Conservation (phyloP, 1,284 basidiomycete genomes). For the Marasmius fiardii region DNA sequence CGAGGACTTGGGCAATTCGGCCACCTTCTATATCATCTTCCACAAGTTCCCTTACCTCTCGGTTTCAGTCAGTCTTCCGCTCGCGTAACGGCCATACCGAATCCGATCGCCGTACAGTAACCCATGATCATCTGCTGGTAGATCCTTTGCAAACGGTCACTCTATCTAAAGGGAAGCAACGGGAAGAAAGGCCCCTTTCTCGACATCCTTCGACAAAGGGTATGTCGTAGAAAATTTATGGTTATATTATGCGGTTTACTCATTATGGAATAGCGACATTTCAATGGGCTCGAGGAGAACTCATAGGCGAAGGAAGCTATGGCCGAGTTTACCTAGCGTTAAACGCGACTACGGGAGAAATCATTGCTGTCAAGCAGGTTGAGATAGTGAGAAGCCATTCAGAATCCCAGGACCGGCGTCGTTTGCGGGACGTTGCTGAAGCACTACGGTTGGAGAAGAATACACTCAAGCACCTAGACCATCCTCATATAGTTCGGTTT, state of each 20-base stretch:
- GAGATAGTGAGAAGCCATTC: slow-evolving; percentile 51
- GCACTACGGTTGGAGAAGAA: slow-evolving; percentile 66
- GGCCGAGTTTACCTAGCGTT: slow-evolving; percentile 74
- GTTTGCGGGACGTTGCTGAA: slow-evolving; percentile 45
- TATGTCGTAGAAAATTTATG: neutral
- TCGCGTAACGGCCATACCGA: neutral
- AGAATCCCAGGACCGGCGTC: too few species aligned
- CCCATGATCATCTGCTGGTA: too few species aligned
- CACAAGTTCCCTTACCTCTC: neutral
- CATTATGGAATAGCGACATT: slow-evolving; percentile 23
- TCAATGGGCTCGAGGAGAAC: slow-evolving; percentile 76
- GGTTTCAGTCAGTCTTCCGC: neutral
- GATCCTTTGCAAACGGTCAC: too few species aligned
- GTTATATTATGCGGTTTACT: neutral
- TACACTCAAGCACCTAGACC: slow-evolving; percentile 66
- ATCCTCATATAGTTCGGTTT: slow-evolving; percentile 72
- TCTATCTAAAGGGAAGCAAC: too few species aligned
- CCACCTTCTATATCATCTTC: neutral
- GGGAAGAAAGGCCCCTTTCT: neutral
- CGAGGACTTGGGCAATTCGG: neutral
- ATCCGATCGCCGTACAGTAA: neutral
- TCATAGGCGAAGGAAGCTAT: slow-evolving; percentile 76
- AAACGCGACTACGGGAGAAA: slow-evolving; percentile 73
- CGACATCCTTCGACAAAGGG: neutral
- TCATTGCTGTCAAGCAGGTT: slow-evolving; percentile 84